Conservation (phyloP, 441 rosid genomes). For the Pelargonium citronellum region DNA sequence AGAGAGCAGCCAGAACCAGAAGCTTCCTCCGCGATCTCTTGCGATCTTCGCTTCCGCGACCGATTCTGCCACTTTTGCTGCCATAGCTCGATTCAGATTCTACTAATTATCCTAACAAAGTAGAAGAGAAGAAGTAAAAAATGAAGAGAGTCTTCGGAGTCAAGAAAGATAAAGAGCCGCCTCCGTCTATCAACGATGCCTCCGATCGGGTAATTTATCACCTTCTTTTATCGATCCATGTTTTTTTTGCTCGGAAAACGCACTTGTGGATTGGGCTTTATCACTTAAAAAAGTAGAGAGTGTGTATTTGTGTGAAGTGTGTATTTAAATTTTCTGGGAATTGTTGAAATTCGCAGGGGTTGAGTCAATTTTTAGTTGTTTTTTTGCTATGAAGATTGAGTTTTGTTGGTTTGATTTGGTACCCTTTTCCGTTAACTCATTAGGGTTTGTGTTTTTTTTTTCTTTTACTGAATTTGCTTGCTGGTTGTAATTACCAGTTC, state of each 20-base stretch:
- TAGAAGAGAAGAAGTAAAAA: conserved; percentile 18
- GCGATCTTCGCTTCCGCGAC: no score
- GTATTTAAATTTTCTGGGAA: neutral
- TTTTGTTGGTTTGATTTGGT: neutral
- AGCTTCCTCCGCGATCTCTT: no score
- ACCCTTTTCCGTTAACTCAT: neutral
- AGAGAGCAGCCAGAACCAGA: no score
- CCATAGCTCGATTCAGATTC: neutral
- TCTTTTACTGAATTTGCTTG: neutral
- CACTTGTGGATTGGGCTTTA: no score
- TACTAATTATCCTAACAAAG: neutral
- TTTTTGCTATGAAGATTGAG: neutral
- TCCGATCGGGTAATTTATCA: conserved; percentile 61
- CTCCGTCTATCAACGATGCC: conserved; percentile 79
- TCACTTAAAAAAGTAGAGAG: neutral
- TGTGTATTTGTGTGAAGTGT: neutral
- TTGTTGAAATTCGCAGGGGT: neutral
- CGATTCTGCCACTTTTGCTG: no score
- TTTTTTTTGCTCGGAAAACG: conserved; percentile 1
- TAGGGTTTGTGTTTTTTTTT: conserved; percentile 4
- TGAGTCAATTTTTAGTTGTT: neutral
- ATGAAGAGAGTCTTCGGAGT: conserved; percentile 89
- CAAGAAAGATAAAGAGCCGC: conserved; percentile 88
- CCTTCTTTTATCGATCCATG: neutral
- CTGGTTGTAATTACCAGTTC: neutral